These are phyloP conservation scores for Theileria parva DNA, from an alignment of 169 alveolate species.

Conservation along the genomic window DNA sequence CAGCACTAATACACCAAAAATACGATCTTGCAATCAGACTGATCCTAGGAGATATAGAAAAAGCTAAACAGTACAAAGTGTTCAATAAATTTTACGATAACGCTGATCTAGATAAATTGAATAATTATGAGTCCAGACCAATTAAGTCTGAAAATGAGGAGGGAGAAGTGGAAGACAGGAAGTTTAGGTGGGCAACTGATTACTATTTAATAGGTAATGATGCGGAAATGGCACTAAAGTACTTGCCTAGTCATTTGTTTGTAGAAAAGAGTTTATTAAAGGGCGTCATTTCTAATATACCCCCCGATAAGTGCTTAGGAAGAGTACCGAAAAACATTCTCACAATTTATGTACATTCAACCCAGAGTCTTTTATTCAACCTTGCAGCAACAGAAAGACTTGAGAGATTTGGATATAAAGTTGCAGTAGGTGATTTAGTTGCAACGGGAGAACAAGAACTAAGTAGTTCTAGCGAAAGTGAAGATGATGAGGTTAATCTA, in stretches of 20 bases:
- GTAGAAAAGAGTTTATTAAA: constrained; percentile 67
- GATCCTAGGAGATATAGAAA: constrained; percentile 65
- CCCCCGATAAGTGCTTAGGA: constrained; percentile 77
- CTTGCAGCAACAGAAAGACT: constrained; percentile 83
- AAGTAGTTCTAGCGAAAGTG: constrained; percentile 26
- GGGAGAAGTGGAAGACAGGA: neutral
- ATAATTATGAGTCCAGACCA: neutral
- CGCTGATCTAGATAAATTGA: constrained; percentile 2
- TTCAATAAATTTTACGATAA: constrained; percentile 21
- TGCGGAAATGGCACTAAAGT: constrained; percentile 12
- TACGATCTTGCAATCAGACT: constrained; percentile 74
- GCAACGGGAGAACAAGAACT: constrained; percentile 48
- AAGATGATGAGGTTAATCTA: constrained; percentile 31
- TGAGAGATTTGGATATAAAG: constrained; percentile 81
- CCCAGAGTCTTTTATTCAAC: constrained; percentile 90
- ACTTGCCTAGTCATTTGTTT: constrained; percentile 24
- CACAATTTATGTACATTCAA: constrained; percentile 88
- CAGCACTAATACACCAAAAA: constrained; percentile 79
- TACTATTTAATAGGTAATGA: constrained; percentile 21
- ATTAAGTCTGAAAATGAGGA: neutral
- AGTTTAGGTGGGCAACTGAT: constrained; percentile 11
- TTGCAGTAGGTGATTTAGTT: constrained; percentile 77
- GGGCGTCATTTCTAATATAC: constrained; percentile 62
- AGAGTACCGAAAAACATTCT: constrained; percentile 82
- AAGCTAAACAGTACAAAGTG: constrained; percentile 34